Evolutionary conservation across 2,329 filamentous ascomycete genomes (phyloP), one percentile per base, ranked within the genome.

Genomic region (Microcyclospora pomicola): DNA sequence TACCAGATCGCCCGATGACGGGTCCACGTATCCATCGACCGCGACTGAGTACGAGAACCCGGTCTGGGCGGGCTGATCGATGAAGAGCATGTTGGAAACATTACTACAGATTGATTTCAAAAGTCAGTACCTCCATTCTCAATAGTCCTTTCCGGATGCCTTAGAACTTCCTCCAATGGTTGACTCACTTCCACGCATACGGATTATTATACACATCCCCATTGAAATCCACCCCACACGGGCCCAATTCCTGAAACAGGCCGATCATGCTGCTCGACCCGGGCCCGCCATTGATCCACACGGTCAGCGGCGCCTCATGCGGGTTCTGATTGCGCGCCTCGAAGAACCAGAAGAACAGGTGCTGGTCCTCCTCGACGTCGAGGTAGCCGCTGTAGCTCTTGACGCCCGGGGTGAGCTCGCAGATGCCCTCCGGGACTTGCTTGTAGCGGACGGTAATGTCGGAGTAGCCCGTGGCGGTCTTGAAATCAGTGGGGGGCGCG

Each of bases 81-180:
- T 71, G 55, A 77, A 82, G 13, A 82, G 68, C 68, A 80, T 72
- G 45, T 80, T 80, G 41, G 68, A 70, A 14, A 71, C 65, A 46
- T 73, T 71, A 37, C 44, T 47, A 19, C 14, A 39, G 5, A 24
- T 5, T 5, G 19, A 7, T 24, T 29, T 31, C 33, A 5, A 6
- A 4, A 9, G 30, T 31, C 14, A 31, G 14, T 5, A n/a, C 9
- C 5, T 31, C 5, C 30, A 31, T 4, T 15, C 30, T n/a, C 14
- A 5, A 31, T 31, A 9, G 14, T n/a, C 4, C 27, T 7, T 5
- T n/a, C n/a, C 4, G 6, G 10, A 15, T 34, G 15, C 6, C 3
- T 6, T 7, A 6, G 33, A 34, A n/a, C n/a, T 14, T 16, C n/a
- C 15, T 5, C 29, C 19, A 3, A n/a, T 15, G 4, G n/a, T 27